Evolutionary conservation across 1,284 basidiomycete species (phyloP).

Genomic region (Ustilago lituana): DNA sequence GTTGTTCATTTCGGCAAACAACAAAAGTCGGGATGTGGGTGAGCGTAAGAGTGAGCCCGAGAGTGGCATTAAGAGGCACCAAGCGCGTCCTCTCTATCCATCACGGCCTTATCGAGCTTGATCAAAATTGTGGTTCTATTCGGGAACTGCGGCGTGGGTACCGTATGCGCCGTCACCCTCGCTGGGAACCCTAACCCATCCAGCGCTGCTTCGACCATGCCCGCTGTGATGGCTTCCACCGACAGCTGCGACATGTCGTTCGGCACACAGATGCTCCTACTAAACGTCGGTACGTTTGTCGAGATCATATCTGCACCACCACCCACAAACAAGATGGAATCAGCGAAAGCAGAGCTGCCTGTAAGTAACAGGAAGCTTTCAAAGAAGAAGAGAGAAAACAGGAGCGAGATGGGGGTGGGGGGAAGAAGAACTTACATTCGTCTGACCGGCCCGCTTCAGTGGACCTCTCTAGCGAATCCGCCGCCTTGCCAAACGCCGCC

Average conservation of each 20-base stretch:
- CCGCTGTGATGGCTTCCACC: conserved; percentile 95
- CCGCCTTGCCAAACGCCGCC: conserved; percentile 89
- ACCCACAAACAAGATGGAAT: not conserved
- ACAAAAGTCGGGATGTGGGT: no score
- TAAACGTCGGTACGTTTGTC: conserved; percentile 91
- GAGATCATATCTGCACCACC: conserved; percentile 89
- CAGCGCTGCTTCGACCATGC: conserved; percentile 94
- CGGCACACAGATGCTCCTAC: conserved; percentile 90
- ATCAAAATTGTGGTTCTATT: conserved; percentile 69
- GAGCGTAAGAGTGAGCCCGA: no score
- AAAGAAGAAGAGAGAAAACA: no score
- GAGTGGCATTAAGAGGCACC: conserved; percentile 10
- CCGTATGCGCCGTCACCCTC: conserved; percentile 93
- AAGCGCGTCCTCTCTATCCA: conserved; percentile 62
- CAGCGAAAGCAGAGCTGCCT: no score
- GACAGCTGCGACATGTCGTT: conserved; percentile 91
- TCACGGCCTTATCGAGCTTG: conserved; percentile 61
- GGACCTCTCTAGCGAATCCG: conserved; percentile 93
- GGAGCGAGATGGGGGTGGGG: no score
- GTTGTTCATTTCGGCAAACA: no score
- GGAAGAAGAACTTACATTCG: conserved; percentile 76
- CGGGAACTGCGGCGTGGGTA: conserved; percentile 82
- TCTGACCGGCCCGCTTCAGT: conserved; percentile 84
- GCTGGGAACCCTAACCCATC: conserved; percentile 96
- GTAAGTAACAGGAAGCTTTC: not conserved